Evolutionary conservation across 352 stramenopile species (phyloP), one percentile per base, ranked within the genome.

Genomic region (Phytophthora constricta): DNA sequence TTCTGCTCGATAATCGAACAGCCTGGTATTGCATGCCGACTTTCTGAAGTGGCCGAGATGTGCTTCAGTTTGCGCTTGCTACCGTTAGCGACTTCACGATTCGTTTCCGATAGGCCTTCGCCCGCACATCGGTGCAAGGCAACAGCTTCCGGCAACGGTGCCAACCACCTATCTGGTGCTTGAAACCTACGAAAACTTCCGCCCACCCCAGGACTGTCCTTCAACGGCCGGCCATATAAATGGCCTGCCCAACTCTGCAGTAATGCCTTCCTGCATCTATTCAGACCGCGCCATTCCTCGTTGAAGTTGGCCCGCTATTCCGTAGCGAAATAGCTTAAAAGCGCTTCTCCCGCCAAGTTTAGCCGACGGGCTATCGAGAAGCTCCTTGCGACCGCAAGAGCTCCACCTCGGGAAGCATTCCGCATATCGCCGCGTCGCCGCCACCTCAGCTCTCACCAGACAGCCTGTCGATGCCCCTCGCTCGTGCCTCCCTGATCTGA

Each of bases 171-270:
- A 42, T 42, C 34, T 42, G 11, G 34, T 42, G 11, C 34, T 47
- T 47, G 41, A 47, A 47, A 47, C 41, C 41, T 47, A 47, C 41
- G 41, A 47, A 47, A 47, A 47, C 41, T 20, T 47, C 41, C 41
- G 41, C 41, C 34, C 34, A 16, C 34, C 17, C 41, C 19, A 47
- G 14, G 37, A 14, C 37, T 45, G 10, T 45, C 37, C 2, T 7
- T 47, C 19, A 47, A 47, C 41, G 41, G 41, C 41, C 16, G 41
- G 19, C 41, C 41, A 47, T 47, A 47, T 47, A 17, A 7, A 47
- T 47, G 41, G 41, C 41, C 16, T 47, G 4, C 41, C 19, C 2
- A 47, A 47, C 3, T 5, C 16, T 47, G 13, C n/a, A n/a, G 17
- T 47, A 14, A 14, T 45, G 37, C 37, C 7, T 45, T 45, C 37